A percentile compares a stretch with the other conserved stretches of the same genome.
Conservation (phyloP, 140 eudicot genomes). For the Bidens hawaiensis region DNA sequence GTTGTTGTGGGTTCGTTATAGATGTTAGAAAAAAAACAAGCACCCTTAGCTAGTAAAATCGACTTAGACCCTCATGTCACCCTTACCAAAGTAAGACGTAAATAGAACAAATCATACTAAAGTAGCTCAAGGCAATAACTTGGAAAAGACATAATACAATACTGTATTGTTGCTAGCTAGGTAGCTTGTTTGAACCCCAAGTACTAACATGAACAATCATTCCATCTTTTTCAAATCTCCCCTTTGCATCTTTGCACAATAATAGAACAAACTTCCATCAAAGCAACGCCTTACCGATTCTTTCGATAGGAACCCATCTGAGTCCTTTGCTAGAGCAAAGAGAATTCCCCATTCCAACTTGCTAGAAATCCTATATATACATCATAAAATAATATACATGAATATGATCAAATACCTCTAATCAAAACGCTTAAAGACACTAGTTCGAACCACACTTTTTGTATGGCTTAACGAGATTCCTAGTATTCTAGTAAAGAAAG, state of each 20-base stretch:
- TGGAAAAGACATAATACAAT: background rate
- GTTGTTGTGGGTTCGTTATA: no score
- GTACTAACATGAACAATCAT: constrained; percentile 23
- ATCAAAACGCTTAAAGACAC: background rate
- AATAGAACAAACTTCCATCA: constrained; percentile 58
- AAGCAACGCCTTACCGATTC: constrained; percentile 65
- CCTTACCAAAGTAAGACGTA: background rate
- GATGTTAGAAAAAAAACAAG: no score
- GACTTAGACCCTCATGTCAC: no score
- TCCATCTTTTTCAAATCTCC: constrained; percentile 32
- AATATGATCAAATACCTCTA: background rate
- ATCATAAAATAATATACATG: background rate
- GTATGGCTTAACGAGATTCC: no score
- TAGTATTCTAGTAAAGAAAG: background rate
- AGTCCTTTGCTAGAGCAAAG: constrained; percentile 52
- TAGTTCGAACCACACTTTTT: background rate
- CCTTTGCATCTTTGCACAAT: constrained; percentile 46
- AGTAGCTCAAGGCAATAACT: background rate
- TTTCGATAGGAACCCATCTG: constrained; percentile 52
- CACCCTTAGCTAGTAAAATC: no score
- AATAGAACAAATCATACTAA: background rate
- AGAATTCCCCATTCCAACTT: constrained; percentile 53
- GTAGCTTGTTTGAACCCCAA: background rate
- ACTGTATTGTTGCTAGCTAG: constrained; percentile 21
- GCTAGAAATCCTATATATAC: constrained; percentile 32